These are phyloP conservation scores for Nothophoma quercina DNA, from an alignment of 2,329 filamentous ascomycete genomes.

Conservation along the genomic window DNA sequence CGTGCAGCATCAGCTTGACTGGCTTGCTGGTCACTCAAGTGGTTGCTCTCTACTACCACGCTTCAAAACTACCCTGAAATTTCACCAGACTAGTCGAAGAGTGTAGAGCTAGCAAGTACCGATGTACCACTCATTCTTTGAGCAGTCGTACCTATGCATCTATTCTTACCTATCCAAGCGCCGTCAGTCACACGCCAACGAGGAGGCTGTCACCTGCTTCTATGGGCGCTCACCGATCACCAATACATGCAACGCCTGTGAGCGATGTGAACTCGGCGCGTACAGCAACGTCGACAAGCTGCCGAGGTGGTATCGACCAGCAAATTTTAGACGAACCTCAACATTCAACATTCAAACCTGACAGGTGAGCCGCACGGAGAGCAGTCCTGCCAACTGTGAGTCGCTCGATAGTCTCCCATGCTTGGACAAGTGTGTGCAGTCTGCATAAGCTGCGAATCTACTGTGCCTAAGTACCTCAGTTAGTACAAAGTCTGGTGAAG, in stretches of 20 bases:
- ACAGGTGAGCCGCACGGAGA: slow-evolving; percentile 4
- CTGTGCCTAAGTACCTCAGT: not conserved
- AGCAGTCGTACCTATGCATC: slow-evolving; percentile 4
- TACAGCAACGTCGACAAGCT: slow-evolving; percentile 11
- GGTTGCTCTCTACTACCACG: too few species aligned
- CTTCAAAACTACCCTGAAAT: too few species aligned
- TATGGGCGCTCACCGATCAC: slow-evolving; percentile 7
- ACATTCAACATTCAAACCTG: not conserved
- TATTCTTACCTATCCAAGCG: slow-evolving; percentile 14
- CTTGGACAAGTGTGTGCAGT: not conserved
- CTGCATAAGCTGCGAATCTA: slow-evolving; percentile 1
- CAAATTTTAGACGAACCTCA: not conserved
- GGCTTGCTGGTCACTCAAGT: too few species aligned
- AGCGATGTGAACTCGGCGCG: slow-evolving; percentile 13
- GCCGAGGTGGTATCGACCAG: slow-evolving; percentile 2
- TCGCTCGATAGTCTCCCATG: not conserved
- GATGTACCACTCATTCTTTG: not conserved
- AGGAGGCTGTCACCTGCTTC: slow-evolving; percentile 10
- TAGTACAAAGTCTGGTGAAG: slow-evolving; percentile 8
- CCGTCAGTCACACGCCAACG: slow-evolving; percentile 13
- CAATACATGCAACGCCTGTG: slow-evolving; percentile 12
- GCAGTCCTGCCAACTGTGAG: not conserved
- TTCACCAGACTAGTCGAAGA: not conserved
- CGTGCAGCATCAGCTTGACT: not conserved
- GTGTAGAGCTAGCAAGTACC: not conserved